Evolutionary conservation across 768 basidiomycete genomes (phyloP), one percentile per base, ranked within the genome.

Genomic region (Lyophyllum atratum): DNA sequence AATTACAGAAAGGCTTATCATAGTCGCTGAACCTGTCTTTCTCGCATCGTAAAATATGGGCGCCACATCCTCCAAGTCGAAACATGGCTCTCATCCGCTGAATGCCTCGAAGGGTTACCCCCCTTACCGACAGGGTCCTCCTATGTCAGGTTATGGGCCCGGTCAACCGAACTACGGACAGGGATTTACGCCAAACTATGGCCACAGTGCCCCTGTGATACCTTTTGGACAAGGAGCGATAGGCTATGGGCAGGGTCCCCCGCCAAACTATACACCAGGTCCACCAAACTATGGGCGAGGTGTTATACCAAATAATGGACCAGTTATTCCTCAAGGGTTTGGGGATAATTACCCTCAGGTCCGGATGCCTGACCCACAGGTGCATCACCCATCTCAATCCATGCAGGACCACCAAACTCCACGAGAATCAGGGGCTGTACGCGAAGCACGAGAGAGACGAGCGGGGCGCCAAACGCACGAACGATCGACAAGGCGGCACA

Each of bases 291-390:
- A 49, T 25, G 43, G 40, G 31, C 52, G 43, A 33, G 22, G 34
- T 22, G 39, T 29, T 29, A 7, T 45, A 22, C 49, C 54, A 24
- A 49, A 15, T 42, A 49, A 26, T 17, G 26, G 26, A 15, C 55
- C 55, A n/a, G 55, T 56, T 15, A 43, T 56, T 22, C 55, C 55
- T 29, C 37, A 21, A 26, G 55, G 42, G 15, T 56, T 42, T 56
- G 47, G 26, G 1, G 25, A 49, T 24, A 34, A 29, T 14, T 49
- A 39, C 24, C 40, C 19, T 49, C 26, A 7, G 17, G 6, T 37
- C 34, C 34, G 17, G 37, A 43, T 37, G 48, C 48, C 48, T 14
- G 34, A 29, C 29, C 26, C 47, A 40, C 26, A 49, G 9, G 14
- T 34, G n/a, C 28, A 34, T 11, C 28, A 25, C 14, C 12, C 29